Conservation (phyloP, 805 yeast genomes). For the Dipodascopsis uninucleata region DNA sequence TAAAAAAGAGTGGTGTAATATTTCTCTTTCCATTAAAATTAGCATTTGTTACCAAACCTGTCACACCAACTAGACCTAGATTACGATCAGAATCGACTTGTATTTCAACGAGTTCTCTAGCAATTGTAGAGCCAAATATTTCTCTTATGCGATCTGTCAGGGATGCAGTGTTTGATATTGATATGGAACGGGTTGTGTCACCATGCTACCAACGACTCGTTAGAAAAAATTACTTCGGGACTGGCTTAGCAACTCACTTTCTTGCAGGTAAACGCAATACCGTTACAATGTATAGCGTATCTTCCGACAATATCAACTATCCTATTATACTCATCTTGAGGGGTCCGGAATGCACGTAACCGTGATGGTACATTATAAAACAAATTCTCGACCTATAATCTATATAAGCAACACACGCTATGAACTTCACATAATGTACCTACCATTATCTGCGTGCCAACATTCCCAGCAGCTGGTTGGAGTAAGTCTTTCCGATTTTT, state of each 20-base stretch:
- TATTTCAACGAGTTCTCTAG: constrained; percentile 58
- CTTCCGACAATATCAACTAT: constrained; percentile 80
- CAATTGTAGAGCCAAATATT: constrained; percentile 67
- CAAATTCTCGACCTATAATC: constrained; percentile 64
- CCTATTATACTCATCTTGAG: constrained; percentile 69
- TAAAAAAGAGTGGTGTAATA: constrained; percentile 70
- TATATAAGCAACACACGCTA: neutral
- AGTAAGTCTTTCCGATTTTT: constrained; percentile 44
- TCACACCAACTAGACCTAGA: constrained; percentile 50
- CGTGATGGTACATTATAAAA: constrained; percentile 86
- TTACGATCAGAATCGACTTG: constrained; percentile 37
- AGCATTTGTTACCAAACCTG: constrained; percentile 66
- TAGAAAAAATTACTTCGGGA: neutral
- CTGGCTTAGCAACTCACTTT: constrained; percentile 39
- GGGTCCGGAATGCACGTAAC: constrained; percentile 57
- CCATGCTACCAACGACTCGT: constrained; percentile 44
- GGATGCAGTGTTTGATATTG: constrained; percentile 49
- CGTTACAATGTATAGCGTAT: constrained; percentile 70
- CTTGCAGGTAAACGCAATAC: constrained; percentile 75
- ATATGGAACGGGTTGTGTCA: constrained; percentile 63
- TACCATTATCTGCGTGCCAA: constrained; percentile 70
- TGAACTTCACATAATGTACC: neutral
- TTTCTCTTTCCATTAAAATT: constrained; percentile 67
- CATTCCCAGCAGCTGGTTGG: constrained; percentile 76
- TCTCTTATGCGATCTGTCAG: constrained; percentile 66